Percentiles rank a stretch among this genome's conserved stretches.
Evolutionary conservation across 108 stramenopile species (phyloP).

Genomic region (Pseudonitzschia multistriata): DNA sequence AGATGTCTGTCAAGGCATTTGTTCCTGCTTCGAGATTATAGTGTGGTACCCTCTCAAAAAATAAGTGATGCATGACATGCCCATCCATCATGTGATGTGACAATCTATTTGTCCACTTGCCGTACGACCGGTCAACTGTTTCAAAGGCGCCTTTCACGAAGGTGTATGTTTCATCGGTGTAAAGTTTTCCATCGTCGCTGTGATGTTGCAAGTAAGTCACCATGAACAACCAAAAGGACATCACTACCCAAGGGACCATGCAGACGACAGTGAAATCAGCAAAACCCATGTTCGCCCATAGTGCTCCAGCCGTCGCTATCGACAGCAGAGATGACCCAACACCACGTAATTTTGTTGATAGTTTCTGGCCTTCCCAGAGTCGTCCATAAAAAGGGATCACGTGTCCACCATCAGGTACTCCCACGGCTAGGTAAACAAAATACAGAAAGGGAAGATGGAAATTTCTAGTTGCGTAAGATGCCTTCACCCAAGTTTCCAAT

Average conservation of each 20-base stretch:
- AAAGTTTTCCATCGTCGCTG: conserved; percentile 77
- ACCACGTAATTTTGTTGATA: conserved; percentile 49
- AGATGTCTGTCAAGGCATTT: conserved; percentile 33
- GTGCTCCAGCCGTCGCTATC: conserved; percentile 44
- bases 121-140: conserved; percentile 87
- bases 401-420: conserved; percentile 73
- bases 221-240: conserved; percentile 89
- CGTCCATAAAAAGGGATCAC: conserved; percentile 62
- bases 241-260: conserved; percentile 67
- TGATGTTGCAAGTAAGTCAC: conserved; percentile 94
- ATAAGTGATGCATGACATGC: conserved; percentile 91
- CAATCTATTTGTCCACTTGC: conserved; percentile 74
- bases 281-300: conserved; percentile 53
- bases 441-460: conserved; percentile 66
- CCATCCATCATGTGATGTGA: conserved; percentile 94
- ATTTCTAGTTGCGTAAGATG: conserved; percentile 47
- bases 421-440: conserved; percentile 59
- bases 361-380: conserved; percentile 65
- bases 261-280: conserved; percentile 68
- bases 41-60: conserved; percentile 88
- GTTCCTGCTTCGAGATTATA: conserved; percentile 75
- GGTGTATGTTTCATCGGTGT: conserved; percentile 74
- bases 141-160: conserved; percentile 84
- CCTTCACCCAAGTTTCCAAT: conserved; percentile 48
- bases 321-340: conserved; percentile 48